Evolutionary conservation across 2,329 filamentous ascomycete genomes (phyloP).

Genomic region (Cadophora gregata): DNA sequence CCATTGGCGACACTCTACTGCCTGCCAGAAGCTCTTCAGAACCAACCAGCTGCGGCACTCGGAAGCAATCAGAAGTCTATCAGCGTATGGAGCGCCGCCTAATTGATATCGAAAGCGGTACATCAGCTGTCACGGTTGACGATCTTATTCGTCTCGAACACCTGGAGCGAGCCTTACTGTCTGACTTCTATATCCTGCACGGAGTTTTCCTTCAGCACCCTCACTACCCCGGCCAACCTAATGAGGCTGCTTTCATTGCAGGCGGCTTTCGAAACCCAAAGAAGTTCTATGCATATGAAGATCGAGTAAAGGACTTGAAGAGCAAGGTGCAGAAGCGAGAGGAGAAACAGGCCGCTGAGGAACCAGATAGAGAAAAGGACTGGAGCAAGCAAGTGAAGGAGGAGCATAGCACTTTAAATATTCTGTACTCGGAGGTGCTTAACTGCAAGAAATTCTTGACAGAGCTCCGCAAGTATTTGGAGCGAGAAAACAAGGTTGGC

Average conservation of each 20-base stretch:
- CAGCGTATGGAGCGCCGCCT: background rate
- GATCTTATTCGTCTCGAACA: background rate
- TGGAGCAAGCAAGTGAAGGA: background rate
- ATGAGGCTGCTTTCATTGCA: background rate
- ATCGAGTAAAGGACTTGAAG: background rate
- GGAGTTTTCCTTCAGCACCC: background rate
- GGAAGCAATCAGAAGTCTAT: background rate
- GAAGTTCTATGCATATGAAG: background rate
- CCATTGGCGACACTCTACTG: background rate
- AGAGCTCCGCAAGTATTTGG: background rate
- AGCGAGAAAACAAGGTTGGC: background rate
- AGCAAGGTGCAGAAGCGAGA: background rate
- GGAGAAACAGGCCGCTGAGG: background rate
- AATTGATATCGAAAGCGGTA: background rate
- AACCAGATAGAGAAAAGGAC: background rate
- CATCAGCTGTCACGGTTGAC: background rate
- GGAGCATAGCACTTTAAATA: background rate
- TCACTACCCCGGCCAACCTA: background rate
- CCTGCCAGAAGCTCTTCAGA: background rate
- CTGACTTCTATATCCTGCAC: background rate
- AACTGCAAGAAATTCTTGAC: background rate
- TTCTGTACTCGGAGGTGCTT: background rate
- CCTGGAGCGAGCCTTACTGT: background rate
- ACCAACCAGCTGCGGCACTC: background rate
- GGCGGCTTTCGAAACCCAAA: background rate